Percentiles rank a stretch among this genome's conserved stretches.
These are phyloP conservation scores for Penicillium canariense DNA, from an alignment of 495 filamentous ascomycete species.

Conservation along the genomic window DNA sequence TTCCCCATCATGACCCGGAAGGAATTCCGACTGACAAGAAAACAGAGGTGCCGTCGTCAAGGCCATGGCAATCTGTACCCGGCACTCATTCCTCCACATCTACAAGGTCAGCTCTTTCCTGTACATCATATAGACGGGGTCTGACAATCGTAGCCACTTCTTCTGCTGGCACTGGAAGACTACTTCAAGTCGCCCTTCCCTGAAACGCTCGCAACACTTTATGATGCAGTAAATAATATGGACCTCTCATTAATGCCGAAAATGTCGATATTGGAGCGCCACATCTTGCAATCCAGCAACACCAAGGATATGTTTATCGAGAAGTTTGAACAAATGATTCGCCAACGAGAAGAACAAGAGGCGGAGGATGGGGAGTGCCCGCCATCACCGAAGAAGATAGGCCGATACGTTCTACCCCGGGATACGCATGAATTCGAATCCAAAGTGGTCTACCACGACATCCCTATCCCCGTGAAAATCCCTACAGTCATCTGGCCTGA, in stretches of 20 bases:
- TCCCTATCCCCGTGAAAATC: conserved; percentile 94
- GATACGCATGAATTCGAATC: conserved; percentile 98
- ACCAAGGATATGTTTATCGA: conserved; percentile 96
- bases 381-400: conserved; percentile 49
- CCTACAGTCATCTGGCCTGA: conserved; percentile 90
- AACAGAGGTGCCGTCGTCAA: conserved; percentile 88
- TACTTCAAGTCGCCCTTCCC: conserved; percentile 92
- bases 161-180: conserved; percentile 92
- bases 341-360: conserved; percentile 58
- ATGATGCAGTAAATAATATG: conserved; percentile 92
- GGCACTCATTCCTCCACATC: conserved; percentile 98
- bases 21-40: neutral
- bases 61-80: conserved; percentile 98
- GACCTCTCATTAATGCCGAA: conserved; percentile 92
- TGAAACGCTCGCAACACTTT: conserved; percentile 86
- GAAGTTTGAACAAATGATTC: conserved; percentile 94
- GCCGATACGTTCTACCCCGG: conserved; percentile 67
- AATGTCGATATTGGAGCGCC: conserved; percentile 76
- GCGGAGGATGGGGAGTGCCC: conserved; percentile 31
- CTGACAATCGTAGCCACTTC: conserved; percentile 64
- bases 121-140: neutral
- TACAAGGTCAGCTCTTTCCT: conserved; percentile 68
- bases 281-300: conserved; percentile 85
- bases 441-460: conserved; percentile 88
- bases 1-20: neutral